Percentiles rank a stretch among this genome's conserved stretches.
These are phyloP conservation scores for Xylaria sp. DNA, from an alignment of 2,329 filamentous ascomycete genomes.

Conservation along the genomic window DNA sequence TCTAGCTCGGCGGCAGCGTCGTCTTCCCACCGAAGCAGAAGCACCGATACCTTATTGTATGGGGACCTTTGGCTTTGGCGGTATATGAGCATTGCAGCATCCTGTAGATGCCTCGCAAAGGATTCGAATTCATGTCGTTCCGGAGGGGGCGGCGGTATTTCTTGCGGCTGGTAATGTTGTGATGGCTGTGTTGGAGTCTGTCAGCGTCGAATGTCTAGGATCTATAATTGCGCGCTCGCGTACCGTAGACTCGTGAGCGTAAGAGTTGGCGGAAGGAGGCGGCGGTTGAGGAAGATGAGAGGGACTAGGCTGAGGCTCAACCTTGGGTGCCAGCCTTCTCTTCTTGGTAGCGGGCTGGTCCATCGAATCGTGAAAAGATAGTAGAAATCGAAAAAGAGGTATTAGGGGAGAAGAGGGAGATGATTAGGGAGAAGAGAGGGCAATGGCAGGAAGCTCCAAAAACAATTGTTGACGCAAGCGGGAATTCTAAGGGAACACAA, in stretches of 20 bases:
- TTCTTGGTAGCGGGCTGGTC: constrained; percentile 56
- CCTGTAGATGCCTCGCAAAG: constrained; percentile 74
- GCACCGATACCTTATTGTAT: constrained; percentile 69
- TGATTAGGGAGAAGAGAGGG: not conserved
- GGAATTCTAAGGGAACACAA: constrained; percentile 18
- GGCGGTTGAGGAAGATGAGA: constrained; percentile 45
- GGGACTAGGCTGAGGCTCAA: constrained; percentile 50
- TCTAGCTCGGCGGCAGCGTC: constrained; percentile 66
- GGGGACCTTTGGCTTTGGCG: constrained; percentile 69
- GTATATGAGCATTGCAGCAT: constrained; percentile 75
- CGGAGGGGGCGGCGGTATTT: constrained; percentile 47
- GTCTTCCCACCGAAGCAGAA: constrained; percentile 72
- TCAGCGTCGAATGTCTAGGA: constrained; percentile 33
- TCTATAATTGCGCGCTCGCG: constrained; percentile 28
- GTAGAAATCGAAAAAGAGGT: not conserved
- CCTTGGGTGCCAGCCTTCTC: constrained; percentile 53
- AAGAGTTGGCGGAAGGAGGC: constrained; percentile 36
- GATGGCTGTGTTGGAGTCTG: constrained; percentile 39
- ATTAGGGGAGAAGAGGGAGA: not conserved
- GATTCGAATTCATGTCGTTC: constrained; percentile 73
- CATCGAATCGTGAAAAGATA: constrained; percentile 39
- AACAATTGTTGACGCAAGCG: constrained; percentile 37
- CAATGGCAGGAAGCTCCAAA: constrained; percentile 7
- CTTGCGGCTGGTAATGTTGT: constrained; percentile 48
- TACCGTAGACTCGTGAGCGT: constrained; percentile 48